Base-by-base conservation (phyloP, 2,329 filamentous ascomycete species). In the Dendryphion nanum region DNA sequence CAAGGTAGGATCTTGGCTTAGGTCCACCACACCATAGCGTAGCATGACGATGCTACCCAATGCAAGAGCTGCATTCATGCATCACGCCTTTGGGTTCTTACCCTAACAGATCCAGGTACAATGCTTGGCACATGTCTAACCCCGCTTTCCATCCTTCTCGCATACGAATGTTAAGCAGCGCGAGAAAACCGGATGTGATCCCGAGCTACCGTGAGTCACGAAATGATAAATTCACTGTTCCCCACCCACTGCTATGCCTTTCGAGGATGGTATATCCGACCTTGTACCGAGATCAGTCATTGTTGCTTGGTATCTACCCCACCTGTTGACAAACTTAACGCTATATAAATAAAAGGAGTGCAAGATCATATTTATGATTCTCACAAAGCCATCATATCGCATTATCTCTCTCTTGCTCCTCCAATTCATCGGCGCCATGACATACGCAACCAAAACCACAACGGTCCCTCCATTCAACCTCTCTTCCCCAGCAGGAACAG, bases 401-500 rank as follows among this genome's bases (percentile, higher is more conserved):
- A 33, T 14, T 37, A 32, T 23, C 44, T 30, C 15, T 26, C 29
- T 30, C 10, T n/a, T 30, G 16, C 15, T 14, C 8, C 16, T 4
- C 10, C 15, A 10, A 2, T n/a, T 30, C 23, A 16, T 16, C 12
- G 29, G 41, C 24, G 45, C 40, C 30, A 58, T 52, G 45, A 35
- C 47, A n/a, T 36, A 38, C 41, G 37, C 51, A 17, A 53, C 38
- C 17, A 54, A 52, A 23, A 57, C 47, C 6, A 57, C 47, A 7
- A 53, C 43, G 5, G 35, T 55, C 15, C 23, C 47, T 1, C 50
- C 61, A 10, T 64, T 64, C 57, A 59, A 37, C 36, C 59, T 65
- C 36, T 53, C 54, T 29, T 49, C 62, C 5, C 77, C 66, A 0
- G 74, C 83, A 0, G 74, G 73, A 20, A 88, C 84, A 23, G 86